A percentile compares a stretch with the other conserved stretches of the same genome.
phyloP scores from a whole-genome alignment of 1,139 yeast genomes.

The Meyerozyma elateridarum region DNA sequence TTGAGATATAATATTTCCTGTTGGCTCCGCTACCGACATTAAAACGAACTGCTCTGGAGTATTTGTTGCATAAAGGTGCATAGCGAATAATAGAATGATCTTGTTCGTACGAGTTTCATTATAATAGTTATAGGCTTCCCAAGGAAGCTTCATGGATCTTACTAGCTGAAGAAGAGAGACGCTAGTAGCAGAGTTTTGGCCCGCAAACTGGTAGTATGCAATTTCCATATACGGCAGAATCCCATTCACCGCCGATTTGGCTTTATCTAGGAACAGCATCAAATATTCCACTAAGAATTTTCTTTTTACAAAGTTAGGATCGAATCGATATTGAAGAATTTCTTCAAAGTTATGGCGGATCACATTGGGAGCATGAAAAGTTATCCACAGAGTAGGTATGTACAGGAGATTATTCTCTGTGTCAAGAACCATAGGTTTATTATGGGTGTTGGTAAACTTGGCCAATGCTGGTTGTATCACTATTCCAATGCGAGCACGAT shows the following conservation, averaged over 20 bases:
- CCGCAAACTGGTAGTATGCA: conserved; percentile 23
- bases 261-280: conserved; percentile 16
- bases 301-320: conserved; percentile 16
- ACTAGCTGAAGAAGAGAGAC: conserved; percentile 21
- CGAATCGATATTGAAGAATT: conserved; percentile 22
- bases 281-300: conserved; percentile 16
- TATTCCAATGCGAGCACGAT: conserved; percentile 22
- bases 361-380: conserved; percentile 25
- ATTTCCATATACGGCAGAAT: conserved; percentile 17
- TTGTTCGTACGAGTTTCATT: conserved; percentile 25
- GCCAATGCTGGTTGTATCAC: conserved; percentile 28
- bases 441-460: conserved; percentile 30
- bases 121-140: conserved; percentile 12
- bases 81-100: conserved; percentile 23
- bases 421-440: conserved; percentile 30
- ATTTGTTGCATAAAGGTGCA: conserved; percentile 23
- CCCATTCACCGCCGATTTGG: conserved; percentile 9
- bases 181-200: conserved; percentile 12
- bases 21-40: conserved; percentile 10
- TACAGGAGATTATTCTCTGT: conserved; percentile 23
- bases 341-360: conserved; percentile 15
- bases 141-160: conserved; percentile 19
- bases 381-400: conserved; percentile 23
- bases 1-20: conserved; percentile 20
- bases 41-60: conserved; percentile 22